Evolutionary conservation across 805 yeast species (phyloP), one percentile per base, ranked within the genome.

Genomic region (Brettanomyces anomalus): DNA sequence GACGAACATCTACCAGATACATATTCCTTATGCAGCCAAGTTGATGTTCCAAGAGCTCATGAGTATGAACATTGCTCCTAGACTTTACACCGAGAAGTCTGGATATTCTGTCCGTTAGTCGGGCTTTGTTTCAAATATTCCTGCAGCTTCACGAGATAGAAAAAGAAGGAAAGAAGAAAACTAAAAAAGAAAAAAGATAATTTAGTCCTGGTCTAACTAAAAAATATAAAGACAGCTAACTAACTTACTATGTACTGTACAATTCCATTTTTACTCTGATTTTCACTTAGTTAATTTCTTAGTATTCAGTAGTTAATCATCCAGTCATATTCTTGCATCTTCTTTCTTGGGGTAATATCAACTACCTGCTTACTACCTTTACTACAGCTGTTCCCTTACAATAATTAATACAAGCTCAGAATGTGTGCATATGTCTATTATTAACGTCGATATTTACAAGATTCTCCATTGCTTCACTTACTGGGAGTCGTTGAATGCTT

Each of bases 21-120:
- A 90, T 60, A 86, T 93, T 58, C 99, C 99, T 39, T 93, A 93
- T 64, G 99, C 99, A 39, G 98, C 98, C 43, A 93, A 93, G 70
- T 74, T 93, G 61, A 70, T 93, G 63, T 93, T 93, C 87, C 99
- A 93, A 70, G 99, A 93, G 70, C 76, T 93, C 60, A 93, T 93
- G 97, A 96, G 98, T 35, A 93, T 93, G 99, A 93, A 93, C 66
- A 93, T 93, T 57, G 84, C 96, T 17, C 98, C 97, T 43, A 81
- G 98, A 68, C 67, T 90, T 70, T 90, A 90, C 66, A 87, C 97
- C n/a, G 96, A 90, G 37, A 58, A 58, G 50, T 57, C 65, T 16
- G 64, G 64, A 37, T 50, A 53, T 26, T 53, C 60, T 39, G 59
- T 56, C 40, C 58, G 63, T 24, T 24, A 24, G 28, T 24, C 10